phyloP scores from a whole-genome alignment of 495 filamentous ascomycete species.

The Penicillium tannophilum region DNA sequence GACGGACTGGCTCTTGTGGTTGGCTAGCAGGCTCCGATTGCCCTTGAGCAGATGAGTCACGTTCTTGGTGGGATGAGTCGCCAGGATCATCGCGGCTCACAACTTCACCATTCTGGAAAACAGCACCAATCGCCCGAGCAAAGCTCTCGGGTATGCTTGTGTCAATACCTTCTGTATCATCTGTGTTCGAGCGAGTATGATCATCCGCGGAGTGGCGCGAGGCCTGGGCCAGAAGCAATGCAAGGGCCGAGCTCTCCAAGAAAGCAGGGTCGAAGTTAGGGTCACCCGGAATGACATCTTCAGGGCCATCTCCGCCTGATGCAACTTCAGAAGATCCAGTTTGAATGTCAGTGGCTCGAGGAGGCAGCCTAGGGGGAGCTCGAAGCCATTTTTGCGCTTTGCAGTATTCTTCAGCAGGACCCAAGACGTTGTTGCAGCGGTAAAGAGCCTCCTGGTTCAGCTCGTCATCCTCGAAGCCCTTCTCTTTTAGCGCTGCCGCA shows the following conservation, averaged over 20 bases:
- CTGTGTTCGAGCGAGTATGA: conserved; percentile 21
- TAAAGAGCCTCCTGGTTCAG: conserved; percentile 79
- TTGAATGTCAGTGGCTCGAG: conserved; percentile 62
- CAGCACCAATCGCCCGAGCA: conserved; percentile 40
- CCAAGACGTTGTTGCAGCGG: conserved; percentile 69
- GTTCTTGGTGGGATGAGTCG: conserved; percentile 21
- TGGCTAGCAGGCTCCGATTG: conserved; percentile 19
- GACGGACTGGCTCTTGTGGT: conserved; percentile 25
- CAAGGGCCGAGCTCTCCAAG: conserved; percentile 37
- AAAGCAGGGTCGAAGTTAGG: conserved; percentile 28
- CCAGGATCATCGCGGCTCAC: conserved; percentile 29
- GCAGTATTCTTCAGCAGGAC: conserved; percentile 73
- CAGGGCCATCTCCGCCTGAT: conserved; percentile 33
- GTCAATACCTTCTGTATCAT: conserved; percentile 25
- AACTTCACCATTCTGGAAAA: conserved; percentile 37
- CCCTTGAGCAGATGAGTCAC: not conserved
- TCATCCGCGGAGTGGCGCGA: conserved; percentile 29
- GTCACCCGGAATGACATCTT: conserved; percentile 36
- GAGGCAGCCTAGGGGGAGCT: conserved; percentile 55
- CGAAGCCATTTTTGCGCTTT: conserved; percentile 51
- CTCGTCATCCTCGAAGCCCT: conserved; percentile 52
- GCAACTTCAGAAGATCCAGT: conserved; percentile 31
- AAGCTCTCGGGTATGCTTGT: conserved; percentile 36
- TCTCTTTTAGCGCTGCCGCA: conserved; percentile 41
- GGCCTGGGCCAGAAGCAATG: conserved; percentile 43